phyloP scores from a whole-genome alignment of 2,329 filamentous ascomycete genomes.

The Penicillium brasilianum region DNA sequence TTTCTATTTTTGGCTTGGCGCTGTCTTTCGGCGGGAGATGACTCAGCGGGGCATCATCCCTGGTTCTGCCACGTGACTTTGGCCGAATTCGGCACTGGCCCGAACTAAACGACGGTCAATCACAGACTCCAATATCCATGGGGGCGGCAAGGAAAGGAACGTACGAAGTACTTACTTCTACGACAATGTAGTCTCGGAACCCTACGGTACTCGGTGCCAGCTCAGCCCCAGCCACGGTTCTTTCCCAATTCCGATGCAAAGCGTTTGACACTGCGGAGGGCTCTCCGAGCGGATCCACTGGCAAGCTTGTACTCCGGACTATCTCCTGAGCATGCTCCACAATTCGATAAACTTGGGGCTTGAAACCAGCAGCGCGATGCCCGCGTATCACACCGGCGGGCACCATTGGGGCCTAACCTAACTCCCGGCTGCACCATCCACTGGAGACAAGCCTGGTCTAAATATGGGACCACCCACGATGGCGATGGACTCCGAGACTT shows the following conservation, averaged over 20 bases:
- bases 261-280: constrained; percentile 11
- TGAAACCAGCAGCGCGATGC: constrained; percentile 17
- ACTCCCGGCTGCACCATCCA: constrained; percentile 7
- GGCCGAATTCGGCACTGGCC: constrained; percentile 16
- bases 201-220: constrained; percentile 8
- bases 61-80: constrained; percentile 17
- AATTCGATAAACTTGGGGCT: constrained; percentile 24
- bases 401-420: constrained; percentile 17
- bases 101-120: constrained; percentile 7
- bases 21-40: constrained; percentile 13
- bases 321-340: constrained; percentile 23
- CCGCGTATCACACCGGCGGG: constrained; percentile 13
- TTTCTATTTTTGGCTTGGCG: constrained; percentile 31
- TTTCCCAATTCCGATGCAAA: constrained; percentile 4
- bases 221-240: neutral
- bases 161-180: neutral
- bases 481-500: neutral
- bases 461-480: constrained; percentile 15
- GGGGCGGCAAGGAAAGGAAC: neutral
- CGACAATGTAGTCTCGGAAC: constrained; percentile 8
- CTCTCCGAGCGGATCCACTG: constrained; percentile 18
- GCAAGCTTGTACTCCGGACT: constrained; percentile 13
- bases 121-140: neutral
- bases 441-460: constrained; percentile 3
- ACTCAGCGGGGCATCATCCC: constrained; percentile 4